phyloP scores from a whole-genome alignment of 345 rosid species.

The Diplotaxis tenuifolia region DNA sequence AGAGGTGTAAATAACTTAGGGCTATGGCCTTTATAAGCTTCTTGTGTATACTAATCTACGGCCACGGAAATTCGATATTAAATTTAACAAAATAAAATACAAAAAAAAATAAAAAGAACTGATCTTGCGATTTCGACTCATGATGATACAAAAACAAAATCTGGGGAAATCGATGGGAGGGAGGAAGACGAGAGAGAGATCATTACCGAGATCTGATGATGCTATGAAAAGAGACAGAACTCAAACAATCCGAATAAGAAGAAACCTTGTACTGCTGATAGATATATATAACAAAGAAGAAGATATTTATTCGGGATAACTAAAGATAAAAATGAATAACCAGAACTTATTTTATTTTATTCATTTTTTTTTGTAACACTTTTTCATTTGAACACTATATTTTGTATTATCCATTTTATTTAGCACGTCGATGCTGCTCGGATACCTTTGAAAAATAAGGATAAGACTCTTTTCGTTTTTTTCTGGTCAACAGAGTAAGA shows the following conservation, averaged over 20 bases:
- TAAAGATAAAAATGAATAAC: no score
- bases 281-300: no score
- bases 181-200: slow-evolving; percentile 10
- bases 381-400: neutral
- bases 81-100: neutral
- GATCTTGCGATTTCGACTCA: neutral
- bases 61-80: slow-evolving; percentile 22
- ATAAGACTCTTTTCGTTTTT: no score
- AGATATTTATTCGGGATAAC: no score
- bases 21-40: slow-evolving; percentile 27
- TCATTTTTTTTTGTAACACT: no score
- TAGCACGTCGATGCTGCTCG: slow-evolving; percentile 19
- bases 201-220: slow-evolving; percentile 32
- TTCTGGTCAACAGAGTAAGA: neutral
- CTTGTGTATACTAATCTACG: slow-evolving; percentile 16
- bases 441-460: neutral
- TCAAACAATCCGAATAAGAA: slow-evolving; percentile 11
- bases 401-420: slow-evolving; percentile 13
- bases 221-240: slow-evolving; percentile 1
- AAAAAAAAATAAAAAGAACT: neutral
- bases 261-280: slow-evolving; percentile 9
- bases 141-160: slow-evolving; percentile 1
- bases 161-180: slow-evolving; percentile 12
- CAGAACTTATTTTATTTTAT: neutral
- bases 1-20: slow-evolving; percentile 10